phyloP scores from a whole-genome alignment of 768 basidiomycete genomes.

The Hemileccinum rubropunctum region DNA sequence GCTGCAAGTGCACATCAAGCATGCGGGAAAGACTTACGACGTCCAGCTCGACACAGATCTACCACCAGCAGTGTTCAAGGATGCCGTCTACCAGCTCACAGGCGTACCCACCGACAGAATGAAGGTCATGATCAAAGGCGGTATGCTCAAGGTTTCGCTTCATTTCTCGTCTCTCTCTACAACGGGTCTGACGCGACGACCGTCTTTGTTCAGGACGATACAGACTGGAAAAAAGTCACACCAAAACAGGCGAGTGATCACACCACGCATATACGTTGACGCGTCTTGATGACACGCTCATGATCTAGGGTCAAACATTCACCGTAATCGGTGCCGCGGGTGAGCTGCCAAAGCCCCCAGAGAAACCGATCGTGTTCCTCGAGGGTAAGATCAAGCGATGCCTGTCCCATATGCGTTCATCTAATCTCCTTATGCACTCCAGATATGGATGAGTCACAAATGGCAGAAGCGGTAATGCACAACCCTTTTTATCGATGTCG shows the following conservation, averaged over 20 bases:
- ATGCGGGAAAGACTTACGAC: slow-evolving; percentile 77
- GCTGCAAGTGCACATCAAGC: slow-evolving; percentile 81
- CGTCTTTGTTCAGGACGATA: slow-evolving; percentile 69
- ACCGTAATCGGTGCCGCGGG: slow-evolving; percentile 94
- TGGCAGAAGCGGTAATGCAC: slow-evolving; percentile 71
- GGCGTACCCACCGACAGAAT: slow-evolving; percentile 89
- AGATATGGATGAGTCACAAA: slow-evolving; percentile 84
- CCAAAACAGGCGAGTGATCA: slow-evolving; percentile 68
- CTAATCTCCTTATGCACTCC: slow-evolving; percentile 17
- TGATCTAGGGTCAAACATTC: slow-evolving; percentile 74
- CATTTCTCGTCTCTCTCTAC: not conserved
- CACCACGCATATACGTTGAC: not conserved
- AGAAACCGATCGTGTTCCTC: slow-evolving; percentile 74
- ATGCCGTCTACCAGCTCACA: slow-evolving; percentile 74
- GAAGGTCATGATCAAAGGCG: slow-evolving; percentile 97
- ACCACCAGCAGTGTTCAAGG: slow-evolving; percentile 75
- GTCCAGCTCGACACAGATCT: slow-evolving; percentile 71
- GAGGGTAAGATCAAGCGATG: slow-evolving; percentile 54
- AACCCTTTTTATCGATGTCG: not conserved
- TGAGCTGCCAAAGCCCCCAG: slow-evolving; percentile 86
- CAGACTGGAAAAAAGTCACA: slow-evolving; percentile 78
- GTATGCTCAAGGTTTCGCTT: slow-evolving; percentile 71
- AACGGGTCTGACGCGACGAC: not conserved
- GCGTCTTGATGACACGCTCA: slow-evolving; percentile 3
- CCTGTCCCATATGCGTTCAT: not conserved